These are phyloP conservation scores for Mycocentrospora acerina DNA, from an alignment of 2,329 filamentous ascomycete genomes.

Conservation along the genomic window DNA sequence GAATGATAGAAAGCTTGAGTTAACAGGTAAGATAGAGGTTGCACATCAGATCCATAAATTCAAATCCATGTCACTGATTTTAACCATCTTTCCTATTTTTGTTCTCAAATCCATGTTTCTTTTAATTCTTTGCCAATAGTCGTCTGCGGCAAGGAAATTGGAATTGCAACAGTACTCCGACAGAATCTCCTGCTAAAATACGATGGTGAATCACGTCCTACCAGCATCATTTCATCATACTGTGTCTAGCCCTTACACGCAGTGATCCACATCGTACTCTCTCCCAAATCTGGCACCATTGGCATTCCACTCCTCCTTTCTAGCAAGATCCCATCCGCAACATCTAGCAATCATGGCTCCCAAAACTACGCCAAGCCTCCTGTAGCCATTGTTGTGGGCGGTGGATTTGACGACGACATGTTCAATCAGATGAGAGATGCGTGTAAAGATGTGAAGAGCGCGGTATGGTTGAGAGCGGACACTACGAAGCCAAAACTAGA, in stretches of 20 bases:
- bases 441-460: slow-evolving; percentile 3
- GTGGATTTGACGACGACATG: slow-evolving; percentile 5
- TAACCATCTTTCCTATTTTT: too few species aligned
- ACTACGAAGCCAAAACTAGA: too few species aligned
- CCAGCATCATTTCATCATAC: not conserved
- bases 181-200: slow-evolving; percentile 13
- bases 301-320: slow-evolving; percentile 13
- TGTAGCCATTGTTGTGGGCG: slow-evolving; percentile 8
- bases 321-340: slow-evolving; percentile 1
- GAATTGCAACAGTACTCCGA: slow-evolving; percentile 8
- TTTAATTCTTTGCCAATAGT: slow-evolving; percentile 18
- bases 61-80: too few species aligned
- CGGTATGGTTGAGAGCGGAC: too few species aligned
- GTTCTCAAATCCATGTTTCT: too few species aligned
- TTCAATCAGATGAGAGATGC: slow-evolving; percentile 4
- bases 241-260: not conserved
- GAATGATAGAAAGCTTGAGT: too few species aligned
- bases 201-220: slow-evolving; percentile 6
- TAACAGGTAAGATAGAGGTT: too few species aligned
- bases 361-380: slow-evolving; percentile 8
- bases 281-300: slow-evolving; percentile 5
- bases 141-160: slow-evolving; percentile 10
- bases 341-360: slow-evolving; percentile 4
- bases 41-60: too few species aligned
- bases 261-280: slow-evolving; percentile 16